Evolutionary conservation across 192 early-diverging fungal species (phyloP), one percentile per base, ranked within the genome.

Genomic region (Coemansia umbellata): DNA sequence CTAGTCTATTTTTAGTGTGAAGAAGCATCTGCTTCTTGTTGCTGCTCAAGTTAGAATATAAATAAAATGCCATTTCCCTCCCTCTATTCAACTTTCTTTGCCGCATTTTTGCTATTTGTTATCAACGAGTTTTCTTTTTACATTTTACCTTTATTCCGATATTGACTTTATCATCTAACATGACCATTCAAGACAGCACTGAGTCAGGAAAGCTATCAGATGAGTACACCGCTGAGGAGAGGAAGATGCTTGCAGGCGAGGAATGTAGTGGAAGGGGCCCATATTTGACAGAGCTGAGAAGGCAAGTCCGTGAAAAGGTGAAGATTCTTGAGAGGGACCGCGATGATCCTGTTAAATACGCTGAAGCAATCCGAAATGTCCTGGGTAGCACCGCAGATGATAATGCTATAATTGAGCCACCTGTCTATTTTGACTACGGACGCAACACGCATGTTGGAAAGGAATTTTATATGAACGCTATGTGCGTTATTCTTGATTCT

Each of bases 351-450:
- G 36, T 47, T 3, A 55, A 35, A 6, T 66, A 59, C 31, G 33
- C 22, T 3, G 30, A 45, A 19, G 26, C 78, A 1, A 47, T 82
- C 5, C 31, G 62, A 19, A 52, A 78, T 11, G 55, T 89, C 10
- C 70, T 88, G 1, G 91, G 89, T 3, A 47, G 50, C 1, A 61
- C 80, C 21, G 86, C 77, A n/a, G 77, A 86, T 11, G 61, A 74
- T 17, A 74, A 60, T 30, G 61, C 63, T 14, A 58, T 49, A 11
- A 84, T 92, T 19, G 81, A 87, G 41, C 78, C 82, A 8, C 91
- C 85, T 5, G 82, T 91, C 31, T 69, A 59, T 32, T 81, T 74
- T 47, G 92, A 93, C 66, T 94, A 91, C 61, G 91, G 75, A 39
- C 45, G 55, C 33, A 92, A 94, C 69, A 92, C 87, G 19, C 76